Evolutionary conservation across 768 basidiomycete genomes (phyloP), one percentile per base, ranked within the genome.

Genomic region (Infundibulicybe gibba): DNA sequence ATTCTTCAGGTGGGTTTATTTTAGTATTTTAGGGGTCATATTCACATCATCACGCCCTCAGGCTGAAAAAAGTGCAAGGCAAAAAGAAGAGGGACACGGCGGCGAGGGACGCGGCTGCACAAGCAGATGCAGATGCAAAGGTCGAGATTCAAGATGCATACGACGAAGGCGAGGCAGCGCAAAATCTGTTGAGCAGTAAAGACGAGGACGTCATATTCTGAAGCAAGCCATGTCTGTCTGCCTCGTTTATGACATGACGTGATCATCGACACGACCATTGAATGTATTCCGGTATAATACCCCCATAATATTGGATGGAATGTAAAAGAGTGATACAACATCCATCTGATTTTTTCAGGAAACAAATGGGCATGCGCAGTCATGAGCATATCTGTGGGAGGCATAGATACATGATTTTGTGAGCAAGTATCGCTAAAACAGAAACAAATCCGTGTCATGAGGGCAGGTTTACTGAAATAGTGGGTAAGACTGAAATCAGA

Each of bases 161-260:
- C 11, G 71, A 71, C 14, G 67, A 65, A 21, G 68, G 66, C 12
- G 62, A 63, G 6, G 79, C 35, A n/a, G 31, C 62, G 12, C 50
- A 53, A 2, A 59, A 95, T 65, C 71, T 97, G 56, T 70, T 97
- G 48, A 85, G 81, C 54, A 87, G 81, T 54, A 95, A 92, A 63
- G 94, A 97, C 60, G 81, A 80, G 45, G 94, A 97, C 68, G 81
- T 97, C 41, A 97, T 97, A 64, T 97, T 97, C 73, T 97, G 64
- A 77, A 13, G 14, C 2, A 32, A 25, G 13, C 6, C 8, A 2
- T 8, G 33, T 3, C n/a, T n/a, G n/a, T n/a, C n/a, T n/a, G n/a
- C n/a, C n/a, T 19, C 35, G 35, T 38, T 38, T 10, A 19, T 38
- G 17, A 38, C 35, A n/a, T n/a, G n/a, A n/a, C n/a, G n/a, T n/a